Percentiles rank a stretch among this genome's conserved stretches.
These are phyloP conservation scores for Capronia epimyces DNA, from an alignment of 2,329 filamentous ascomycete species.

Conservation along the genomic window DNA sequence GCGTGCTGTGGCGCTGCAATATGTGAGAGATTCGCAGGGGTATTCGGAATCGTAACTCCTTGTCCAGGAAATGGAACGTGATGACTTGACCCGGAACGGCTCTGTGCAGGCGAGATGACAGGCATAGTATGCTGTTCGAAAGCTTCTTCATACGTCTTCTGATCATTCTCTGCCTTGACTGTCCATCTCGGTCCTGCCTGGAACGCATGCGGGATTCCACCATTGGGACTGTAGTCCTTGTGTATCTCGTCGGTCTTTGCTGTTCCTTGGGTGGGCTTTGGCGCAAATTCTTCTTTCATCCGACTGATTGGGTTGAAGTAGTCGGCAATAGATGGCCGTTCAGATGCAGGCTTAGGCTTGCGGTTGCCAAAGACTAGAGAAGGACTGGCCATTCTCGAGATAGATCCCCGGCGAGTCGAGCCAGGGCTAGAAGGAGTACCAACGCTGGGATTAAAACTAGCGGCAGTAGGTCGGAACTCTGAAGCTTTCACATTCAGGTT, in stretches of 20 bases:
- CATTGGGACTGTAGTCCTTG: slow-evolving; percentile 67
- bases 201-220: slow-evolving; percentile 77
- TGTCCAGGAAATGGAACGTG: slow-evolving; percentile 78
- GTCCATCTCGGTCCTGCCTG: slow-evolving; percentile 84
- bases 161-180: slow-evolving; percentile 61
- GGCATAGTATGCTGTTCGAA: slow-evolving; percentile 65
- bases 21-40: slow-evolving; percentile 60
- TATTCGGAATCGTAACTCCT: slow-evolving; percentile 74
- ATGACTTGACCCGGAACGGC: slow-evolving; percentile 55
- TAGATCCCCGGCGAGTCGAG: slow-evolving; percentile 51
- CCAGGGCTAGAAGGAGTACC: slow-evolving; percentile 65
- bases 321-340: slow-evolving; percentile 50
- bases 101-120: slow-evolving; percentile 62
- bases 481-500: slow-evolving; percentile 51
- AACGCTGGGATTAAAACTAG: slow-evolving; percentile 68
- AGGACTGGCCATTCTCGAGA: slow-evolving; percentile 45
- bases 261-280: slow-evolving; percentile 30
- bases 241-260: slow-evolving; percentile 39
- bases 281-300: slow-evolving; percentile 59
- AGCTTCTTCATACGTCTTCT: slow-evolving; percentile 72
- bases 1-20: slow-evolving; percentile 69
- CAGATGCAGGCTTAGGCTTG: slow-evolving; percentile 60
- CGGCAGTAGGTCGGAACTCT: slow-evolving; percentile 83
- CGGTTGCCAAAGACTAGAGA: slow-evolving; percentile 60
- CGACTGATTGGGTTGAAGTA: slow-evolving; percentile 63